phyloP scores from a whole-genome alignment of 768 basidiomycete genomes.

The Holtermanniella nyarrowii region DNA sequence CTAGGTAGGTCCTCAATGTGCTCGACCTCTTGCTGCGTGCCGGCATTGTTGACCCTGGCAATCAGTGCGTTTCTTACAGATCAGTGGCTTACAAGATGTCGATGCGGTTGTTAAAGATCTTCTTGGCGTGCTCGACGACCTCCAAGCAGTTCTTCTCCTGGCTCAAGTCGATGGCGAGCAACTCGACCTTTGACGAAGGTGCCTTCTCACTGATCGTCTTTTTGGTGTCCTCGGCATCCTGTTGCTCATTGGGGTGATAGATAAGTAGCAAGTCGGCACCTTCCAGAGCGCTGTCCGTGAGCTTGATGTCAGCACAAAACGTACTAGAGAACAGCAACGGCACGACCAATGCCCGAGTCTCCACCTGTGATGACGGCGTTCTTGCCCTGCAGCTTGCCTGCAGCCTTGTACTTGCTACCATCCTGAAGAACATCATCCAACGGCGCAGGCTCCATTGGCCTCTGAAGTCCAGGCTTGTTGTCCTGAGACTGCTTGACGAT shows the following conservation, averaged over 20 bases:
- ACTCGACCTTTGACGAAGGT: conserved; percentile 41
- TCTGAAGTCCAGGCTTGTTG: conserved; percentile 30
- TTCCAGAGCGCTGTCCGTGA: conserved; percentile 30
- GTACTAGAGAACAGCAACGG: conserved; percentile 41
- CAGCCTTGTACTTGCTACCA: conserved; percentile 45
- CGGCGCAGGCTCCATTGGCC: conserved; percentile 28
- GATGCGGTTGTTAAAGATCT: conserved; percentile 38
- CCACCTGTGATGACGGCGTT: conserved; percentile 47
- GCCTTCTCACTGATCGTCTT: conserved; percentile 44
- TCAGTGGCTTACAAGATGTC: conserved; percentile 42
- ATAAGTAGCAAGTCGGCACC: conserved; percentile 26
- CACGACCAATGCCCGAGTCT: conserved; percentile 48
- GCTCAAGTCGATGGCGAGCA: conserved; percentile 43
- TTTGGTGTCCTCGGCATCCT: conserved; percentile 43
- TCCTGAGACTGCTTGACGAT: conserved; percentile 38
- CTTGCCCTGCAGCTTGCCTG: conserved; percentile 47
- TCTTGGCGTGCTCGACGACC: conserved; percentile 43
- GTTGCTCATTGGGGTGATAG: conserved; percentile 39
- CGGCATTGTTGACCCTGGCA: conserved; percentile 45
- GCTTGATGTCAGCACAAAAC: conserved; percentile 5
- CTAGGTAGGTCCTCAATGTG: conserved; percentile 41
- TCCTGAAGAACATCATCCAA: conserved; percentile 45
- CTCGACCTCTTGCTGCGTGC: conserved; percentile 44
- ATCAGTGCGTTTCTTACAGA: not conserved
- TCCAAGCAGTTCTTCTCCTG: conserved; percentile 42